These are phyloP conservation scores for Trifolium subterraneum DNA, from an alignment of 306 rosid species.

Conservation along the genomic window DNA sequence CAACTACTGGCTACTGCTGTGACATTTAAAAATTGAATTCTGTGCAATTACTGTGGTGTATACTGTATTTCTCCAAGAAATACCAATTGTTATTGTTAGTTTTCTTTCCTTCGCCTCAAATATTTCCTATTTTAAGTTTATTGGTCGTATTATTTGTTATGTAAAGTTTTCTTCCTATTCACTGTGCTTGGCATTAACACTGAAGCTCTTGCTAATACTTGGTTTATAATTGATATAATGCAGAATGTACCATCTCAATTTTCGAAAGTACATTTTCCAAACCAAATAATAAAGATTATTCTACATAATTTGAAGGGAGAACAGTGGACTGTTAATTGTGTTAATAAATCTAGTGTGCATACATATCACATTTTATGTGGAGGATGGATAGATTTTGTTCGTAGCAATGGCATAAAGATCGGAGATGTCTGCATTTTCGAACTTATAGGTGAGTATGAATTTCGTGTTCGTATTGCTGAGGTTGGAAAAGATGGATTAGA, in stretches of 20 bases:
- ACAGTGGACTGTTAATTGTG: slow-evolving; percentile 90
- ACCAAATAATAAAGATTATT: slow-evolving; percentile 73
- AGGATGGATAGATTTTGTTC: slow-evolving; percentile 97
- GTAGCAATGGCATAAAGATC: slow-evolving; percentile 70
- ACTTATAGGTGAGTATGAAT: slow-evolving; percentile 79
- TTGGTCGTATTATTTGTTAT: neutral
- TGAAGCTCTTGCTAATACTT: slow-evolving; percentile 24
- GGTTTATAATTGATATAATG: slow-evolving; percentile 42
- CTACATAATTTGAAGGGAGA: slow-evolving; percentile 89
- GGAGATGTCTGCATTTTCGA: slow-evolving; percentile 93
- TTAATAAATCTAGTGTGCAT: slow-evolving; percentile 84
- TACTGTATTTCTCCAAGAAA: slow-evolving; percentile 18
- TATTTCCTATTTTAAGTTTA: slow-evolving; percentile 22
- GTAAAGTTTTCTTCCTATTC: slow-evolving; percentile 23
- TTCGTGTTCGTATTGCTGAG: slow-evolving; percentile 67
- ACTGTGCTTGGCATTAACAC: slow-evolving; percentile 24
- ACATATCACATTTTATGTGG: slow-evolving; percentile 94
- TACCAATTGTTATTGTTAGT: neutral
- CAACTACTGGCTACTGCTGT: slow-evolving; percentile 12
- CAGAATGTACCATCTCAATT: slow-evolving; percentile 91
- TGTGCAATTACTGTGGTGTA: slow-evolving; percentile 3
- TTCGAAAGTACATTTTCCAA: slow-evolving; percentile 89
- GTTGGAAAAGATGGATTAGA: slow-evolving; percentile 61
- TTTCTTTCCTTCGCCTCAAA: neutral
- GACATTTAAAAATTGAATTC: slow-evolving; percentile 8